Evolutionary conservation across 176 grass and related monocot genomes (phyloP), one percentile per base, ranked within the genome.

Genomic region (maize (Zea mays)): DNA sequence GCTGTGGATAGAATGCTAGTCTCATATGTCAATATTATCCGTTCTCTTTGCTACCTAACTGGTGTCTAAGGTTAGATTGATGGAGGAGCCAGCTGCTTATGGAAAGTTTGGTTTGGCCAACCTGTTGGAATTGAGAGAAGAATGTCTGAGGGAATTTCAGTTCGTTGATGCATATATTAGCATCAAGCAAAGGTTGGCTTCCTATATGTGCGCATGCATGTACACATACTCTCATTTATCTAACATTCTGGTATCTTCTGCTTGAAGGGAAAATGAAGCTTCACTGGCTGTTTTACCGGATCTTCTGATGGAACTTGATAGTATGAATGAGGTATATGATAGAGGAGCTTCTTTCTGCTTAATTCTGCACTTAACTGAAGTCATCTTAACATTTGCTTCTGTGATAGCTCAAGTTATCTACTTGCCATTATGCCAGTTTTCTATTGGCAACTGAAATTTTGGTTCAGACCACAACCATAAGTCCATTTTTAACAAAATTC

Each of bases 121-220:
- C 78, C 87, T 98, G 62, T 85, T 98, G 78, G 96, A 98, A 71
- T 82, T 98, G 54, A 92, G 96, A 83, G 96, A 98, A 90, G 96
- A 98, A 89, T 98, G 96, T 65, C 82, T 98, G 56, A 94, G 96
- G 86, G 96, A 98, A 86, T 98, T 94, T 68, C 96, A 98, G 39
- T 98, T 98, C 81, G 81, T 67, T 15, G 96, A 98, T 90, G 96
- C 96, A 69, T 98, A 98, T 81, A 79, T 94, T 62, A 92, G 91
- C 85, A 98, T 98, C 75, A 98, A 98, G 83, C 96, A 98, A 76
- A 98, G 96, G 96, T 94, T 86, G 73, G 62, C 47, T 52, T 66
- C 55, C 33, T 34, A 3, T 55, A 15, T 71, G n/a, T 44, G 0
- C 2, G 6, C 39, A 13, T 57, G 66, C 21, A 34, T 33, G 1